Conservation (phyloP, 345 rosid species). For the Bretschneidera sinensis region DNA sequence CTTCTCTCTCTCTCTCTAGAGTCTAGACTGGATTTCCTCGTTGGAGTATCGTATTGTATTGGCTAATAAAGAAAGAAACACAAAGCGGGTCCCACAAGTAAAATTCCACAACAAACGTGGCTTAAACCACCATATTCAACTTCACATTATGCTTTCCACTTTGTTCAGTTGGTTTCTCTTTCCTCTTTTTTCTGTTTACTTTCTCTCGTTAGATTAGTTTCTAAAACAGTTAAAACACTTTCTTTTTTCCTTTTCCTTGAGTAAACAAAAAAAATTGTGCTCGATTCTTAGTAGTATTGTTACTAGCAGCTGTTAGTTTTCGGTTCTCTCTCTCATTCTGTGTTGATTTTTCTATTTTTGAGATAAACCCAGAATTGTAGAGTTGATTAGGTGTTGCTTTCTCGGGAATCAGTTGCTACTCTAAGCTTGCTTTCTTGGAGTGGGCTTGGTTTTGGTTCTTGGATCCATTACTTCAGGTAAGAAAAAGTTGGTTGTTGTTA, state of each 20-base stretch:
- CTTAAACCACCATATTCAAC: constrained; percentile 20
- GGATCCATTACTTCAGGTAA: constrained; percentile 35
- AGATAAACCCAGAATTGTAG: background rate
- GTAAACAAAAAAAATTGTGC: background rate
- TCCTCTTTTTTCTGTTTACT: background rate
- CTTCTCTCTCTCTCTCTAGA: background rate
- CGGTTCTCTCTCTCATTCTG: background rate
- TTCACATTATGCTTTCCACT: constrained; percentile 17
- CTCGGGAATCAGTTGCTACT: constrained; percentile 14
- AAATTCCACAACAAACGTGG: constrained; percentile 35
- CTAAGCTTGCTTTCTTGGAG: background rate
- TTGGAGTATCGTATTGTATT: background rate
- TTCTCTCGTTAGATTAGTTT: background rate
- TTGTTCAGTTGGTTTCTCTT: constrained; percentile 1
- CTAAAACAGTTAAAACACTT: constrained; percentile 5
- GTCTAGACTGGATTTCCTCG: background rate
- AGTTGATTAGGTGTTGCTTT: constrained; percentile 15
- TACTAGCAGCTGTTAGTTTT: background rate
- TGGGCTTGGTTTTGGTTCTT: constrained; percentile 12
- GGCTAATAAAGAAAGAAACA: background rate
- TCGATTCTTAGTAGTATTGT: background rate
- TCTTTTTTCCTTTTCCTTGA: background rate
- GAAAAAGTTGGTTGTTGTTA: constrained; percentile 10
- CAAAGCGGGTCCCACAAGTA: constrained; percentile 20
- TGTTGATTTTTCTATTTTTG: background rate